Conservation (phyloP, 345 rosid species). For the Pistacia integerrima region DNA sequence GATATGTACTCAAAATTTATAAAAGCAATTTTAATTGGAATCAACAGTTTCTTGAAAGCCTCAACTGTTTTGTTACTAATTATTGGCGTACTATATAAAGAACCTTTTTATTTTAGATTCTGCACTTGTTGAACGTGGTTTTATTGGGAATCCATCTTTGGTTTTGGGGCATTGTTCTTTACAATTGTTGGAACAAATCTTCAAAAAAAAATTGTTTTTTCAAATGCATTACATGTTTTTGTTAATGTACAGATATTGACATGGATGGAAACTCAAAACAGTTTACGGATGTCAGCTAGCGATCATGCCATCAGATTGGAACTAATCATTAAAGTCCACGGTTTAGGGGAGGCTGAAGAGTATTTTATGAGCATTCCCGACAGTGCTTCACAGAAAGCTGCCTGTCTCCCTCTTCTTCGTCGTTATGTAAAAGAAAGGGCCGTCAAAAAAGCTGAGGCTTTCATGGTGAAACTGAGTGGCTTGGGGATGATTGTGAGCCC, state of each 20-base stretch:
- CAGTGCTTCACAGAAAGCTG: constrained; percentile 38
- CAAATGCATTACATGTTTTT: background rate
- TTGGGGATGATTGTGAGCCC: constrained; percentile 54
- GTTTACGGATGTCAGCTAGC: constrained; percentile 21
- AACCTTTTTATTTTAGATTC: background rate
- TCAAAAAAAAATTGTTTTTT: background rate
- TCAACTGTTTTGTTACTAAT: too few species aligned
- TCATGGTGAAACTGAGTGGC: constrained; percentile 45
- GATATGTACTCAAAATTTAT: background rate
- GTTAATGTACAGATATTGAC: constrained; percentile 39
- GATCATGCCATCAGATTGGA: constrained; percentile 48
- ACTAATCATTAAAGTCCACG: constrained; percentile 41
- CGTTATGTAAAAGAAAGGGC: constrained; percentile 48
- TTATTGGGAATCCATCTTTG: background rate
- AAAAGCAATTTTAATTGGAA: background rate
- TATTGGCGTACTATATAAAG: background rate
- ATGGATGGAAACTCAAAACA: constrained; percentile 52
- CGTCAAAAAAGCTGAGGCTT: constrained; percentile 46
- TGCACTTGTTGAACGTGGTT: background rate
- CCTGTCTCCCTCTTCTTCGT: constrained; percentile 51
- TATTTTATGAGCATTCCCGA: constrained; percentile 36
- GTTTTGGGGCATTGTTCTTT: background rate
- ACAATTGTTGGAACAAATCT: background rate
- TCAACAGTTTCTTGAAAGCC: background rate
- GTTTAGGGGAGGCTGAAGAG: constrained; percentile 47